phyloP scores from a whole-genome alignment of 805 yeast genomes.

The Nakazawaea populi region DNA sequence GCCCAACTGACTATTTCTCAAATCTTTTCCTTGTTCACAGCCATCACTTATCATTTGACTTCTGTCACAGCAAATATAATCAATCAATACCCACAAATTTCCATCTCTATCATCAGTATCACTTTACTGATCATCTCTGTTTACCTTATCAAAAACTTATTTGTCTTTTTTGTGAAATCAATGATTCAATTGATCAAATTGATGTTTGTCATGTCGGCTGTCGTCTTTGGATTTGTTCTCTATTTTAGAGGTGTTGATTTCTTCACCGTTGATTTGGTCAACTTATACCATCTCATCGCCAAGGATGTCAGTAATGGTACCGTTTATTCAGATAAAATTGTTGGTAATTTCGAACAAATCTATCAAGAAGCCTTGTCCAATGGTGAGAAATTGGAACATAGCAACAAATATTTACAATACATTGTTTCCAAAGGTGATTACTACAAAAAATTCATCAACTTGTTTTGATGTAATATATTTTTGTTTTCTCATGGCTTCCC shows the following conservation, averaged over 20 bases:
- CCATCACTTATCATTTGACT: slow-evolving; percentile 2
- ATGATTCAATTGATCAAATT: slow-evolving; percentile 8
- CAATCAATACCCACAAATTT: slow-evolving; percentile 2
- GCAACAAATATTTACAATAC: slow-evolving; percentile 2
- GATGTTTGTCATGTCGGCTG: background rate
- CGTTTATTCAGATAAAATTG: slow-evolving; percentile 4
- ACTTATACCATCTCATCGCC: slow-evolving; percentile 1
- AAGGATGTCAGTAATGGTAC: slow-evolving; percentile 5
- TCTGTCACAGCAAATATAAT: background rate
- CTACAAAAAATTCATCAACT: slow-evolving; percentile 1
- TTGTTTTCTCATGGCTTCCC: background rate
- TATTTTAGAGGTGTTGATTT: slow-evolving; percentile 7
- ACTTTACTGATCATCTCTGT: background rate
- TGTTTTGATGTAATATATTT: background rate
- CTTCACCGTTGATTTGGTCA: slow-evolving; percentile 9
- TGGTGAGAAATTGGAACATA: slow-evolving; percentile 6
- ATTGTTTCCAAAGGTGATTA: slow-evolving; percentile 3
- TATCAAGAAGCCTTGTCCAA: slow-evolving; percentile 1
- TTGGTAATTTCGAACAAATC: slow-evolving; percentile 3
- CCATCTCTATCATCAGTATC: background rate
- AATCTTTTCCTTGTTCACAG: background rate
- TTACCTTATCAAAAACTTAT: slow-evolving; percentile 3
- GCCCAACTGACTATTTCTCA: background rate
- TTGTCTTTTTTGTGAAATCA: slow-evolving; percentile 2
- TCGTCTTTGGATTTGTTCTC: background rate